Base-by-base conservation (phyloP, 768 basidiomycete species). In the Phaffia australis region DNA sequence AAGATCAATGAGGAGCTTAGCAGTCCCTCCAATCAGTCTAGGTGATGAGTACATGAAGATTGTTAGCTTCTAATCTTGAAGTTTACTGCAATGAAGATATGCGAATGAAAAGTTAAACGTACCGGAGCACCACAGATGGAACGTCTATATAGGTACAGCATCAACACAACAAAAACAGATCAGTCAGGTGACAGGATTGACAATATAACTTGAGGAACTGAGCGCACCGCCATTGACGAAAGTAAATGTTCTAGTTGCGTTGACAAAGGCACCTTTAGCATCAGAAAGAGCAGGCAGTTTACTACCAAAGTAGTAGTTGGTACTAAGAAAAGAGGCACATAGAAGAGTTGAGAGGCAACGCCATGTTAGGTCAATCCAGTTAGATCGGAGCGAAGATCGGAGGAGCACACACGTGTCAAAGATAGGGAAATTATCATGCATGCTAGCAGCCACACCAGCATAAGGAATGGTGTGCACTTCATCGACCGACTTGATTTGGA, bases 1-100 rank as follows among this genome's bases (percentile, higher is more conserved):
- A 61, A 72, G 70, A 55, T 72, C 71, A 42, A 61, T 49, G 49
- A 55, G 49, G 18, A 69, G 47, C 50, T 63, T 64, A 27, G 67
- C 61, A n/a, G 62, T 63, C 18, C 67, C 67, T 32, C 62, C 61
- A 51, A 64, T n/a, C 2, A 69, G 67, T 14, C 62, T 63, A 32
- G 47, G 2, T 9, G 19, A 29, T 6, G 4, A 18, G 47, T 23
- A 47, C 16, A n/a, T 18, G 16, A 11, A 49, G 49, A 47, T 19
- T 21, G 27, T 42, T 42, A 42, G 35, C 35, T 42, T 42, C 11
- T 42, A 23, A 4, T 42, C 35, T 42, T 11, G 35, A 4, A 11
- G 35, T 42, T 42, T 42, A 42, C 35, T 42, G 11, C 35, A 42
- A 42, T 11, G 11, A 42, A 11, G 35, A 4, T 54, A 15, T 23